Evolutionary conservation across 306 rosid genomes (phyloP), one percentile per base, ranked within the genome.

Genomic region (Dryas drummondii): DNA sequence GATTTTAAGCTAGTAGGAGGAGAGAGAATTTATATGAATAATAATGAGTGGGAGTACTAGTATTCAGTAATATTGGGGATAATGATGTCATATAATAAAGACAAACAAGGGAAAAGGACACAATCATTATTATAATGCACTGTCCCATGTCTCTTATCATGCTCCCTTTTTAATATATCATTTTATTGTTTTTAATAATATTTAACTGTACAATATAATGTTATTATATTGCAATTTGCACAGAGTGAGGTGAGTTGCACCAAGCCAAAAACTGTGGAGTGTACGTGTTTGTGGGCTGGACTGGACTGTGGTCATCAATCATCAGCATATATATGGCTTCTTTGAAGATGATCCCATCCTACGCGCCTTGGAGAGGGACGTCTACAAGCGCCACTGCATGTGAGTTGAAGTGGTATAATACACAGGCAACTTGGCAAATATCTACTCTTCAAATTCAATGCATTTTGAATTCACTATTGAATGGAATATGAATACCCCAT

Each of bases 81-180:
- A 68, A 63, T 82, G 86, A 82, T 82, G 88, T 78, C 67, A 71
- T 77, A 52, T 68, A 71, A 79, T 77, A 60, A 87, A 60, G 96
- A 94, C 96, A 91, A 90, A 90, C 70, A 47, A 71, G 53, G 79
- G 81, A 80, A 90, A 85, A 80, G 66, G 90, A 81, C 90, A 81
- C 47, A 66, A 83, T 77, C 87, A 76, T 75, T 73, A 79, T 75
- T 78, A 69, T 83, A 76, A 84, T 88, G 88, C 81, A 73, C 72
- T 82, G 91, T 80, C 87, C 85, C 82, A 74, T 82, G 76, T 69
- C 82, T 78, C 78, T 71, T 79, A 74, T 84, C 84, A 81, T 67
- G 51, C 79, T 13, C 66, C 75, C 80, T 42, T 67, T 9, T 70
- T 48, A 1, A 70, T 55, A 58, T 22, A 11, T 65, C 27, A 9